A percentile compares a stretch with the other conserved stretches of the same genome.
Conservation (phyloP, 1,284 basidiomycete species). For the Amylostereum chailletii region DNA sequence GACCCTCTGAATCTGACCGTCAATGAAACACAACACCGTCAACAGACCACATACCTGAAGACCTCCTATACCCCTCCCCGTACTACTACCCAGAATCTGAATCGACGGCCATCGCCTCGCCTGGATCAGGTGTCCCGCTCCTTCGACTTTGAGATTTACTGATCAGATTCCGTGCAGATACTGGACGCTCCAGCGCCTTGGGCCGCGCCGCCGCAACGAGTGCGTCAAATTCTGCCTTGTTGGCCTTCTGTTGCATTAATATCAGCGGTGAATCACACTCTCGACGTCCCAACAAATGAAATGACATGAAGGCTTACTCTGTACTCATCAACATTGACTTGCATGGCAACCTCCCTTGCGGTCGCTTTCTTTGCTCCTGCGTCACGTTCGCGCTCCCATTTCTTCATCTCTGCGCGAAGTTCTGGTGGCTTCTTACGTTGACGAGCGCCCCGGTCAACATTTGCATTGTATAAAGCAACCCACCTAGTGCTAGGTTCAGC, state of each 20-base stretch:
- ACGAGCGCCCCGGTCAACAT: slow-evolving; percentile 46
- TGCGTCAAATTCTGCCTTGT: slow-evolving; percentile 34
- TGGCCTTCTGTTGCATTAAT: slow-evolving; percentile 27
- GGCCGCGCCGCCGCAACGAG: slow-evolving; percentile 32
- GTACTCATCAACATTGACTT: slow-evolving; percentile 37
- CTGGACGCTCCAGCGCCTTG: slow-evolving; percentile 10
- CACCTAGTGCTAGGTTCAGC: slow-evolving; percentile 32
- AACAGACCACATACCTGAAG: too few species aligned
- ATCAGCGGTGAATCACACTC: not conserved
- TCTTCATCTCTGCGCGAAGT: slow-evolving; percentile 43
- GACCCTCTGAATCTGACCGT: too few species aligned
- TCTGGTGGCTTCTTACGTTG: slow-evolving; percentile 39
- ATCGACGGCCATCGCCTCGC: not conserved
- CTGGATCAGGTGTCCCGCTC: not conserved
- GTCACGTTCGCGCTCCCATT: slow-evolving; percentile 45
- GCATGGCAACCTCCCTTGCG: slow-evolving; percentile 29
- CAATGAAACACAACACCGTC: too few species aligned
- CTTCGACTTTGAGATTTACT: not conserved
- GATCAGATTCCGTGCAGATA: not conserved
- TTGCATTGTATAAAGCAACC: slow-evolving; percentile 62
- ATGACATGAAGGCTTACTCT: slow-evolving; percentile 28
- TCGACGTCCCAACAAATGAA: not conserved
- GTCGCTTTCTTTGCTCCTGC: slow-evolving; percentile 19
- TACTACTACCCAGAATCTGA: not conserved
- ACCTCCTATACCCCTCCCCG: too few species aligned